A percentile compares a stretch with the other conserved stretches of the same genome.
Conservation (phyloP, 2,329 filamentous ascomycete species). For the Meredithiella fracta region DNA sequence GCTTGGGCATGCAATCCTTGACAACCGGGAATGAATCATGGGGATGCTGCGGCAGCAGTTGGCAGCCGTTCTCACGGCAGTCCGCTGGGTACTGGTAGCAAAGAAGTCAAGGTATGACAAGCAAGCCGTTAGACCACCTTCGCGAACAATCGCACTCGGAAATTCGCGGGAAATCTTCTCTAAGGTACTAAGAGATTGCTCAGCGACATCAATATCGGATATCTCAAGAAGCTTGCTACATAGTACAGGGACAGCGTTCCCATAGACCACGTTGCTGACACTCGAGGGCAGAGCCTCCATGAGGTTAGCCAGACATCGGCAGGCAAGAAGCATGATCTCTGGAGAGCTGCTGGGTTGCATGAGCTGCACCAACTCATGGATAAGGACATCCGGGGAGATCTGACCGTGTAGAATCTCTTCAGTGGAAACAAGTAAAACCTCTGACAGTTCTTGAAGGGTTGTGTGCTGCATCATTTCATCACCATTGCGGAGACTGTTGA, state of each 20-base stretch:
- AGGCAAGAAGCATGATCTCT: slow-evolving; percentile 93
- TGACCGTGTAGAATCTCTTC: slow-evolving; percentile 93
- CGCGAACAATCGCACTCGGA: slow-evolving; percentile 82
- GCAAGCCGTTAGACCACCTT: slow-evolving; percentile 90
- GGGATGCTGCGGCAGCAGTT: slow-evolving; percentile 95
- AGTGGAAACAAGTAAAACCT: slow-evolving; percentile 83
- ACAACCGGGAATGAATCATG: slow-evolving; percentile 86
- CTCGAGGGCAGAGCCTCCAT: slow-evolving; percentile 94
- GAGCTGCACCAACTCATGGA: slow-evolving; percentile 79
- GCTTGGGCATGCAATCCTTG: slow-evolving; percentile 87
- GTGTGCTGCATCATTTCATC: slow-evolving; percentile 83
- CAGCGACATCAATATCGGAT: slow-evolving; percentile 89
- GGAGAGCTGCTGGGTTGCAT: slow-evolving; percentile 86
- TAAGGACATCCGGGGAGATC: slow-evolving; percentile 84
- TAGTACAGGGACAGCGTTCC: slow-evolving; percentile 84
- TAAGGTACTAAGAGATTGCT: slow-evolving; percentile 88
- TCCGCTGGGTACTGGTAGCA: slow-evolving; percentile 87
- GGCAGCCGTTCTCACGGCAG: slow-evolving; percentile 89
- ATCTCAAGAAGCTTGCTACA: slow-evolving; percentile 94
- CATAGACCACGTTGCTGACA: slow-evolving; percentile 90
- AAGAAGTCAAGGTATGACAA: slow-evolving; percentile 95
- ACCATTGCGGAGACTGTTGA: slow-evolving; percentile 61
- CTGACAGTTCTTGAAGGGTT: slow-evolving; percentile 81
- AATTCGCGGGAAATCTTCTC: slow-evolving; percentile 98
- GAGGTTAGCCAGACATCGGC: slow-evolving; percentile 84